Conservation (phyloP, 176 grass and related monocot species). For the Alopecurus myosuroides region DNA sequence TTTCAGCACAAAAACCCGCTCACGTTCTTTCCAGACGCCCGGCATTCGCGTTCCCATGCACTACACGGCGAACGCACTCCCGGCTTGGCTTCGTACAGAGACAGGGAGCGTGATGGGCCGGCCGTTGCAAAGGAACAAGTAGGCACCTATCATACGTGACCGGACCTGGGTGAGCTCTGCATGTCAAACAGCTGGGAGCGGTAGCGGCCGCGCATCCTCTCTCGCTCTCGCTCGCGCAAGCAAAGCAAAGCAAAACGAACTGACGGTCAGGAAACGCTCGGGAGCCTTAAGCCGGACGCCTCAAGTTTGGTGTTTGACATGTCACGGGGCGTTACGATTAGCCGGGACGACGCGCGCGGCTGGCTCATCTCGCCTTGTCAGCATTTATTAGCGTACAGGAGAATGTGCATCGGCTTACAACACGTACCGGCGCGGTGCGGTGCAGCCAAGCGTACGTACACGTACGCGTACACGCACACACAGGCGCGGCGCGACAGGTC, state of each 20-base stretch:
- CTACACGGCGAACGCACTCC: neutral
- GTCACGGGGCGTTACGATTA: conserved; percentile 33
- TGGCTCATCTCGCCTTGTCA: too few relatives aligned
- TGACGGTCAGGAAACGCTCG: neutral
- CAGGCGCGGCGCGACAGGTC: conserved; percentile 11
- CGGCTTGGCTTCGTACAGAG: too few relatives aligned
- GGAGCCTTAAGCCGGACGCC: neutral
- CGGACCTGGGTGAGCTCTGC: neutral
- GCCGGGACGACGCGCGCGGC: neutral
- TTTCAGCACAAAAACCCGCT: too few relatives aligned
- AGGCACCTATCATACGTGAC: neutral
- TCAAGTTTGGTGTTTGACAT: neutral
- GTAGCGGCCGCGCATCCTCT: neutral
- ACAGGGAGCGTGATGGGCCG: neutral
- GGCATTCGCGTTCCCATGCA: too few relatives aligned
- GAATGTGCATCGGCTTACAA: neutral
- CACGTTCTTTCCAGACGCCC: too few relatives aligned
- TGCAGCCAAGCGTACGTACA: neutral
- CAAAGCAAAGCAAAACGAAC: neutral
- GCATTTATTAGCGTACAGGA: too few relatives aligned
- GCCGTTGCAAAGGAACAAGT: conserved; percentile 22
- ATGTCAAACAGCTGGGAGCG: conserved; percentile 20
- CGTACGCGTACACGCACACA: too few relatives aligned
- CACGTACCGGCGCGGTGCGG: too few relatives aligned
- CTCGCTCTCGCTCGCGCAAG: neutral